phyloP scores from a whole-genome alignment of 169 alveolate genomes.

The Cryptosporidium viatorum region DNA sequence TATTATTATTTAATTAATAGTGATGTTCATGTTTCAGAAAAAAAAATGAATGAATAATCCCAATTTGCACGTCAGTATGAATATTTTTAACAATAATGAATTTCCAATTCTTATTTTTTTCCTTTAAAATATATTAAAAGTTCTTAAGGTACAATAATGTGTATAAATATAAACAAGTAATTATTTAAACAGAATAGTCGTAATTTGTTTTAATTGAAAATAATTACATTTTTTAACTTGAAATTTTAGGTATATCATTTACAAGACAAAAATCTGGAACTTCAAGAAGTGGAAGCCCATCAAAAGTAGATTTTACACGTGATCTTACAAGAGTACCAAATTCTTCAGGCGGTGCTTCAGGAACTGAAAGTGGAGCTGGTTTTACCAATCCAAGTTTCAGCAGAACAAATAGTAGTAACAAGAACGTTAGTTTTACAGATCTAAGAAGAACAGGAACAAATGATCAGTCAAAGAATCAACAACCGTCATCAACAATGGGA shows the following conservation, averaged over 20 bases:
- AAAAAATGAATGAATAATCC: slow-evolving; percentile 35
- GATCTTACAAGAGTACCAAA: neutral
- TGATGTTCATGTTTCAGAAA: slow-evolving; percentile 30
- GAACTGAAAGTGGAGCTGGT: neutral
- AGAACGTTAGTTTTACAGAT: slow-evolving; percentile 40
- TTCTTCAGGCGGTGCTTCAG: neutral
- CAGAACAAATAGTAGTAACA: slow-evolving; percentile 22
- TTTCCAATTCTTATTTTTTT: neutral
- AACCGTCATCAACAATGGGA: neutral
- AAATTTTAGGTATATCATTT: slow-evolving; percentile 26
- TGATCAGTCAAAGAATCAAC: slow-evolving; percentile 25
- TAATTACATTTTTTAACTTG: neutral
- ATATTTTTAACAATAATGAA: slow-evolving; percentile 6
- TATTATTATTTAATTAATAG: neutral
- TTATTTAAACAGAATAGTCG: neutral
- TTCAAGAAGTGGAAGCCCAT: slow-evolving; percentile 6
- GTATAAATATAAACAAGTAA: too few relatives aligned
- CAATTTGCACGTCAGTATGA: slow-evolving; percentile 77
- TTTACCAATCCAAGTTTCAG: neutral
- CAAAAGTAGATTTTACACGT: slow-evolving; percentile 35
- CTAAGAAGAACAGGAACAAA: slow-evolving; percentile 21
- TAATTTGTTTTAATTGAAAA: neutral
- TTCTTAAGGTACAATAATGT: neutral
- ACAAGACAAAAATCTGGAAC: slow-evolving; percentile 39
- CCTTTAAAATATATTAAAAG: neutral